Base-by-base conservation (phyloP, 352 stramenopile genomes). In the Globisporangium okanoganense region DNA sequence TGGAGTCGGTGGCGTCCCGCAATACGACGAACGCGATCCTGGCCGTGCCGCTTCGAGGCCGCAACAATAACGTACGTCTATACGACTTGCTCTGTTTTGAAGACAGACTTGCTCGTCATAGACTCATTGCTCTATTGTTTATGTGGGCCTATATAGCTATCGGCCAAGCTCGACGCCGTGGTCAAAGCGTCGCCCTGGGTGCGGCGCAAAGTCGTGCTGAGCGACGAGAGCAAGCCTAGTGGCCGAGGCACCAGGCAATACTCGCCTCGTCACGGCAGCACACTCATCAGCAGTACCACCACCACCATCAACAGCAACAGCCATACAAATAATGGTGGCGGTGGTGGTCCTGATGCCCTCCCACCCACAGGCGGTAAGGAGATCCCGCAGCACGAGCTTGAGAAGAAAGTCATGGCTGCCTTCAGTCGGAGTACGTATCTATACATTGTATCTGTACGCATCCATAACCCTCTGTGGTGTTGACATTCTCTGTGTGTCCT, bases 351-450 rank as follows among this genome's bases (percentile, higher is more conserved):
- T 20, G 40, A 45, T 16, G 40, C 40, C 6, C 14, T 24, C 5
- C 40, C 18, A 10, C 22, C 40, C 0, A 10, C 16, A 24, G 40
- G 16, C 5, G 16, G 40, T 16, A 75, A 51, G 2, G 62, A 69
- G 24, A 24, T 60, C n/a, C 51, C 59, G 22, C 40, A 61, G 12
- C 59, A 67, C 10, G 72, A 78, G 40, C 51, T 71, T 27, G 72
- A 80, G 48, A 64, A 67, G 33, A 63, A 66, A n/a, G 70, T 87
- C 24, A 78, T 85, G 67, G 62, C 66, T 7, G 79, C 70, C 0
- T 88, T 90, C 47, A 67, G 72, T 50, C 75, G 75, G 61, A 87
- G 81, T 90, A 62, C 49, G 75, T n/a, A n/a, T n/a, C n/a, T 75
- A 5, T 0, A 3, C 12, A 6, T 16, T 41, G 35, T 41, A 18